These are phyloP conservation scores for Daldinia grandis DNA, from an alignment of 495 filamentous ascomycete genomes.

Conservation along the genomic window DNA sequence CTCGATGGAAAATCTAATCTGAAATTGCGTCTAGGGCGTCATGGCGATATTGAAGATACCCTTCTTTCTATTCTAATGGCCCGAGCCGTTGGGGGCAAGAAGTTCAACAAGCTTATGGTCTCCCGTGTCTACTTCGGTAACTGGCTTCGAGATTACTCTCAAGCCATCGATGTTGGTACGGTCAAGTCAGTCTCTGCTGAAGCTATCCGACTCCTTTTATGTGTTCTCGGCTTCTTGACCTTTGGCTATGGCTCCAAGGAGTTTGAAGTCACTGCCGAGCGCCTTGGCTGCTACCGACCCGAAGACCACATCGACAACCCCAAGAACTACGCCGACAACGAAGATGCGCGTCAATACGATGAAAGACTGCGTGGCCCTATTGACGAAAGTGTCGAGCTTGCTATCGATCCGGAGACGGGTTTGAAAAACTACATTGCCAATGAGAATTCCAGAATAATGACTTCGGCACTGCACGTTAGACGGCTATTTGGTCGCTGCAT, in stretches of 20 bases:
- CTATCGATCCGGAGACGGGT: constrained; percentile 78
- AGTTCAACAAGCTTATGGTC: constrained; percentile 87
- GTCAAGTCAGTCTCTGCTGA: constrained; percentile 88
- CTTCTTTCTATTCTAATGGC: constrained; percentile 79
- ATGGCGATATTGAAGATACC: constrained; percentile 95
- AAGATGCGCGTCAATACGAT: constrained; percentile 85
- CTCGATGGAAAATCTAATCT: constrained; percentile 17
- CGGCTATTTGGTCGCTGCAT: constrained; percentile 75
- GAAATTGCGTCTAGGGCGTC: constrained; percentile 66
- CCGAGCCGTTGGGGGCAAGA: constrained; percentile 79
- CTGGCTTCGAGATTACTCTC: constrained; percentile 87
- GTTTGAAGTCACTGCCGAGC: constrained; percentile 89
- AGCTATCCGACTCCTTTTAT: constrained; percentile 83
- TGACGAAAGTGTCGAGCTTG: constrained; percentile 79
- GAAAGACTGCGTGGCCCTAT: constrained; percentile 79
- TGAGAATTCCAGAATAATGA: constrained; percentile 75
- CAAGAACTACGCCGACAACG: constrained; percentile 81
- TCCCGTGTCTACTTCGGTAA: constrained; percentile 89
- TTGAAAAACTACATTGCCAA: constrained; percentile 93
- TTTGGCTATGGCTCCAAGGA: constrained; percentile 88
- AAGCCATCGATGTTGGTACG: constrained; percentile 85
- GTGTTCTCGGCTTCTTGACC: constrained; percentile 66
- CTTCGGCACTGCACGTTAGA: constrained; percentile 77
- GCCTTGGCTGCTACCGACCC: constrained; percentile 87
- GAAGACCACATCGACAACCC: constrained; percentile 90